Base-by-base conservation (phyloP, 1,139 yeast species). In the Yamadazyma sp. region DNA sequence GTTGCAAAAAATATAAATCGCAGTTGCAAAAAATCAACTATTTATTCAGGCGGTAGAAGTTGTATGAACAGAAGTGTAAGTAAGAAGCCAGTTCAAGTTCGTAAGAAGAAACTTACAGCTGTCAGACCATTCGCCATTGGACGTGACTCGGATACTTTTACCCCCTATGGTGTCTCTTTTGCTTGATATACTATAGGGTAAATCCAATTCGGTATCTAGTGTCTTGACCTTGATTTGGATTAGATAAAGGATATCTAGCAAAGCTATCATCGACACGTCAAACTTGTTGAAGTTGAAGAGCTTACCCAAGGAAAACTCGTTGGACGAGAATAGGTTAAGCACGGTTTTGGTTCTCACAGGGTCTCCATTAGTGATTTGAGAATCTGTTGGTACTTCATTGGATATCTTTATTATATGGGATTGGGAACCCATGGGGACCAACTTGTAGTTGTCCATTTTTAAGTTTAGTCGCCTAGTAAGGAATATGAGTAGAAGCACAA, bases 91-190 rank as follows among this genome's bases (percentile, higher is more conserved):
- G 44, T 75, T 78, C 37, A 76, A 62, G 51, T 90, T 79, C 1
- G 94, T 86, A 35, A 92, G 64, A 13, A 90, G 67, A 52, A 81
- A 84, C 53, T 86, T 84, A 61, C 96, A 90, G 1, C 96, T 90
- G 25, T 81, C 78, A 0, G 97, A 88, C 98, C 98, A 92, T 45
- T 85, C 88, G 31, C 80, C 78, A 53, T 83, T 84, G 9, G 87
- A 76, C 2, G 88, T 79, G 2, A 88, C 75, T 38, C 83, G 67
- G 12, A 92, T 84, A 41, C 88, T 80, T 43, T 80, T 76, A 0
- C 87, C 90, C 1, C 95, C 96, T 34, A 92, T 84, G 38, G 75
- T 72, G 47, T 86, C 96, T 18, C 51, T 50, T 30, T 73, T 71
- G 3, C 62, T 49, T 52, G 62, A 78, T 56, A 52, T 73, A 15